Evolutionary conservation across 495 filamentous ascomycete species (phyloP).

Genomic region (Extremus antarcticus): DNA sequence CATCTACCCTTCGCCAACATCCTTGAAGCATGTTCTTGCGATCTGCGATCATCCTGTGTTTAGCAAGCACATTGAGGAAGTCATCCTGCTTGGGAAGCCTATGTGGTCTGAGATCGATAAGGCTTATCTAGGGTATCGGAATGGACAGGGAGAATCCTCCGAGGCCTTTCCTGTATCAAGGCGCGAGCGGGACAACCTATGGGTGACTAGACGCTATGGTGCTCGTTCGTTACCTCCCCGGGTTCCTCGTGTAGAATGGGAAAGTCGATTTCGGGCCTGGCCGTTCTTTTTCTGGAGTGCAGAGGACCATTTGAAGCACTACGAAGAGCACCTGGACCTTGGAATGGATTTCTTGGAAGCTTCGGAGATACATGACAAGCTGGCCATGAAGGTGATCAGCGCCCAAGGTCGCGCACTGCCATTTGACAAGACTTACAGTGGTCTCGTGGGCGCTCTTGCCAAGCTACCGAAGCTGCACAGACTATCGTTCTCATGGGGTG

Average conservation of each 20-base stretch:
- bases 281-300: not conserved
- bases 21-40: not conserved
- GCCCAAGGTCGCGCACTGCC: not conserved
- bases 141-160: too few species aligned
- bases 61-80: not conserved
- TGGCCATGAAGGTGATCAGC: not conserved
- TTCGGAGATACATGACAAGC: not conserved
- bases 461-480: constrained; percentile 1
- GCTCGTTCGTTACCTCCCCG: not conserved
- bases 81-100: constrained; percentile 10
- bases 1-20: not conserved
- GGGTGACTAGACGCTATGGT: not conserved
- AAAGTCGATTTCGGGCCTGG: not conserved
- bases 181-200: not conserved
- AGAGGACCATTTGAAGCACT: not conserved
- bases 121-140: constrained; percentile 1
- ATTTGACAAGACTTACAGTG: not conserved
- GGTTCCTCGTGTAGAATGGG: not conserved
- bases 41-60: constrained; percentile 4
- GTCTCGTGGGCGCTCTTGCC: not conserved
- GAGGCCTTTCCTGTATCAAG: not conserved
- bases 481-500: not conserved
- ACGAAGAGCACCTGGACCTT: too few species aligned
- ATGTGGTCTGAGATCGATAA: constrained; percentile 25
- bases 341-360: too few species aligned